Evolutionary conservation across 1,284 basidiomycete species (phyloP), one percentile per base, ranked within the genome.

Genomic region (Entoloma clypeatum): DNA sequence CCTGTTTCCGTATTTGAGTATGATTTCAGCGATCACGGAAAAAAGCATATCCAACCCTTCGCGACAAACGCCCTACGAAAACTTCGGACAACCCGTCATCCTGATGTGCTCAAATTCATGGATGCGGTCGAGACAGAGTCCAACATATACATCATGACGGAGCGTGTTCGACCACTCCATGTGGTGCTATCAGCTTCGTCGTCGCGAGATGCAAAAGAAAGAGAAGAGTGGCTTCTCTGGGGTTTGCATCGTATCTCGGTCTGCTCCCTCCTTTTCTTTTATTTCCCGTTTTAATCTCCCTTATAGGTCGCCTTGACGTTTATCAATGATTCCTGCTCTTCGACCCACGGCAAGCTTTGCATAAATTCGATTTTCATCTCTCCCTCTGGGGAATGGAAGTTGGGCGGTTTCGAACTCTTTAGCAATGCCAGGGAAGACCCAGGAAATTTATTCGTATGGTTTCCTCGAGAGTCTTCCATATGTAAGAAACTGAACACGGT

Each of bases 71-170:
- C 93, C 0, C 70, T 97, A 24, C 82, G 89, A 48, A 98, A 95
- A 64, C 72, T 99, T 8, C 78, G 94, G 28, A 90, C 92, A 2
- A 86, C 88, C 5, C 79, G 96, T 25, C 96, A 99, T 69, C 96
- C 96, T 0, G 89, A 98, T 62, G 81, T 99, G 3, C 79, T 99
- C 54, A 94, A 90, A 60, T 95, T 96, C 63, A 81, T 99, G 67
- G 94, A 96, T 52, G 90, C 79, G 1, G 82, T 91, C 5, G 94
- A 97, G 59, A 88, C 91, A 2, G 92, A 95, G 34, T 79, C 79
- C 1, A 78, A 79, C 1, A 79, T 99, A 28, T 89, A 92, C 64
- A 91, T 99, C 53, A 89, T 96, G 68, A 97, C 95, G 0, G 96
- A 99, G 64, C 85, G 88, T 3, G 86, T 98, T 5, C 73, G 79